Percentiles rank a stretch among this genome's conserved stretches.
These are phyloP conservation scores for Actinomortierella ambigua DNA, from an alignment of 371 early-diverging fungal species.

Conservation along the genomic window DNA sequence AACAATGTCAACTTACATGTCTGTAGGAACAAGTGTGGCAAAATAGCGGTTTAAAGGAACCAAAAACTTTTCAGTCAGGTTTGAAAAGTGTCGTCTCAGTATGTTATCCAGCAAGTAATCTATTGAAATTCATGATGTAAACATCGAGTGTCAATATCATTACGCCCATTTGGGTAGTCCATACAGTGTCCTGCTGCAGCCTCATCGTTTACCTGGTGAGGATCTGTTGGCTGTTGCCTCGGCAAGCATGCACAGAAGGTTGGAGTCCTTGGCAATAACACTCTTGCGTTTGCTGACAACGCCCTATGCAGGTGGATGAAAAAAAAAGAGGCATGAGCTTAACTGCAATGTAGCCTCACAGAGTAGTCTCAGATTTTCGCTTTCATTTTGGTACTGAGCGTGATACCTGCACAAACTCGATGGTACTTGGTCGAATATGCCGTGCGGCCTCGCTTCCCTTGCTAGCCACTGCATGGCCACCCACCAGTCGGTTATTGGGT, in stretches of 20 bases:
- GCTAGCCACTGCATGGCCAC: slow-evolving; percentile 10
- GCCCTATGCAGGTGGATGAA: slow-evolving; percentile 42
- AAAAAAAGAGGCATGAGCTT: neutral
- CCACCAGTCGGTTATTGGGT: slow-evolving; percentile 44
- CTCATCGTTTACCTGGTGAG: slow-evolving; percentile 55
- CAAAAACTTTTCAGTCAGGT: slow-evolving; percentile 91
- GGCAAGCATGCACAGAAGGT: slow-evolving; percentile 70
- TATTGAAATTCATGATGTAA: neutral
- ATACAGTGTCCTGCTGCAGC: neutral
- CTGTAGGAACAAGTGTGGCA: slow-evolving; percentile 78
- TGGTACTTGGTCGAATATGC: slow-evolving; percentile 29
- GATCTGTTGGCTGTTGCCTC: slow-evolving; percentile 71
- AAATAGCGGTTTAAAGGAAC: slow-evolving; percentile 95
- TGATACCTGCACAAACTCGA: slow-evolving; percentile 62
- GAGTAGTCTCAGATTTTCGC: too few relatives aligned
- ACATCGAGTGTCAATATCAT: neutral
- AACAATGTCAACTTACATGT: slow-evolving; percentile 48
- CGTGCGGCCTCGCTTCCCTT: slow-evolving; percentile 13
- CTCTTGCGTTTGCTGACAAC: slow-evolving; percentile 82
- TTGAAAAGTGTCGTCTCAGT: slow-evolving; percentile 90
- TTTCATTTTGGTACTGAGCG: too few relatives aligned
- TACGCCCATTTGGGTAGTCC: neutral
- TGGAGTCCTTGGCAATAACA: slow-evolving; percentile 77
- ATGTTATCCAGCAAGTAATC: slow-evolving; percentile 84
- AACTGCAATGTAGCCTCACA: too few relatives aligned